Evolutionary conservation across 306 rosid species (phyloP).

Genomic region (Geum urbanum): DNA sequence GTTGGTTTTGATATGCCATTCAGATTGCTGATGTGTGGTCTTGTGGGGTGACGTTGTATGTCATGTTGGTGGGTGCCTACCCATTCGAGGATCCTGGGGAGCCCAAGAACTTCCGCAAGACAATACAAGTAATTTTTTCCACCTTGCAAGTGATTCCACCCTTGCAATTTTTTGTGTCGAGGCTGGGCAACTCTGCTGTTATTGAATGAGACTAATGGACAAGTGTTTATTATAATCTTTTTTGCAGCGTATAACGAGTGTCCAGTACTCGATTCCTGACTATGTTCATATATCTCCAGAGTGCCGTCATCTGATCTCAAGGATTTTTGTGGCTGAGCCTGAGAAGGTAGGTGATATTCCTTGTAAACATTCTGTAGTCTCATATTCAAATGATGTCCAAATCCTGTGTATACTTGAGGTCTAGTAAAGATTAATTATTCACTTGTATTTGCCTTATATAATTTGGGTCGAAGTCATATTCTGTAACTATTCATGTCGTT

Average conservation of each 20-base stretch:
- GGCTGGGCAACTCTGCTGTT: constrained; percentile 13
- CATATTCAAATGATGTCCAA: background rate
- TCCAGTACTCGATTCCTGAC: constrained; percentile 91
- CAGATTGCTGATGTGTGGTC: constrained; percentile 99
- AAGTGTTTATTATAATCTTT: background rate
- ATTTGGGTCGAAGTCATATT: background rate
- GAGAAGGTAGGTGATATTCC: constrained; percentile 47
- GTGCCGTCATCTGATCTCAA: constrained; percentile 77
- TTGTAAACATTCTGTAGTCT: background rate
- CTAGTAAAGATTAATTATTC: background rate
- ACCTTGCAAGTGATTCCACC: constrained; percentile 39
- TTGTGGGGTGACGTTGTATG: constrained; percentile 96
- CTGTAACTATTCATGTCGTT: too few relatives aligned
- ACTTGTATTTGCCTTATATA: background rate
- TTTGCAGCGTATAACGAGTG: constrained; percentile 86
- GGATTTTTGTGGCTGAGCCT: constrained; percentile 88
- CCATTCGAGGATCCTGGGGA: constrained; percentile 97
- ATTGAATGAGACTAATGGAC: constrained; percentile 19
- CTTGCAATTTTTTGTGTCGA: background rate
- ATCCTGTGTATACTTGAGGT: background rate
- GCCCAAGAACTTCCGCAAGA: constrained; percentile 92
- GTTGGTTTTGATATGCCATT: background rate
- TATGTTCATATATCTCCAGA: constrained; percentile 85
- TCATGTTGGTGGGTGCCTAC: constrained; percentile 97
- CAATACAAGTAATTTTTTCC: constrained; percentile 57